Base-by-base conservation (phyloP, 2,329 filamentous ascomycete species). In the Xylariaceae sp. region DNA sequence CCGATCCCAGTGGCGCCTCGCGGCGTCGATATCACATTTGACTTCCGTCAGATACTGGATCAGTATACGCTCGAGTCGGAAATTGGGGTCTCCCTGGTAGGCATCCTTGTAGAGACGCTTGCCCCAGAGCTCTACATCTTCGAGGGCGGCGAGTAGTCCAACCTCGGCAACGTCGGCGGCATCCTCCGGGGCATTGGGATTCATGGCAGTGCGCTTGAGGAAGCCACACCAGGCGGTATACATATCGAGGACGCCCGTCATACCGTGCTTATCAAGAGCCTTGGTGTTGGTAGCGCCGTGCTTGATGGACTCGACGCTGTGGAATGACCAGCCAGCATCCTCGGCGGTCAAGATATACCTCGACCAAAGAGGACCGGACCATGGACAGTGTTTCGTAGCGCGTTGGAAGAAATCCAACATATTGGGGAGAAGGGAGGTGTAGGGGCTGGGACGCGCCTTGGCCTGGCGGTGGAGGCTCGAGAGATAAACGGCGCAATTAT, bases 151-250 rank as follows among this genome's bases (percentile, higher is more conserved):
- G 37, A 86, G 84, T 60, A 99, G 87, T 9, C 92, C 93, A 48
- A 96, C 89, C 70, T 97, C 92, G 6, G 93, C 93, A 52, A 96
- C 85, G 70, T 97, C 92, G 37, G 89, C 81, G 56, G 93, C 90
- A 71, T 97, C 92, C 59, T 93, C 89, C 1, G 84, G 84, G 1
- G 88, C 85, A 60, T 85, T 84, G 1, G 85, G 80, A 58, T 86
- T 80, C 77, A 96, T 92, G 15, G 93, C 91, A 53, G 87, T 87
- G 23, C 94, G 88, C 66, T 93, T 91, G 17, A 99, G 81, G 67
- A 93, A 97, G 53, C 91, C 92, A 70, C 93, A 97, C 94, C 94
- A 99, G 0, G 92, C 88, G 56, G 90, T 86, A 70, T 97, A 92
- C 70, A 97, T 90, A 68, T 96, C 91, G 60, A 97, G 83, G 37